A percentile compares a stretch with the other conserved stretches of the same genome.
These are phyloP conservation scores for Cutaneotrichosporon dermatis DNA, from an alignment of 1,284 basidiomycete genomes.

Conservation along the genomic window DNA sequence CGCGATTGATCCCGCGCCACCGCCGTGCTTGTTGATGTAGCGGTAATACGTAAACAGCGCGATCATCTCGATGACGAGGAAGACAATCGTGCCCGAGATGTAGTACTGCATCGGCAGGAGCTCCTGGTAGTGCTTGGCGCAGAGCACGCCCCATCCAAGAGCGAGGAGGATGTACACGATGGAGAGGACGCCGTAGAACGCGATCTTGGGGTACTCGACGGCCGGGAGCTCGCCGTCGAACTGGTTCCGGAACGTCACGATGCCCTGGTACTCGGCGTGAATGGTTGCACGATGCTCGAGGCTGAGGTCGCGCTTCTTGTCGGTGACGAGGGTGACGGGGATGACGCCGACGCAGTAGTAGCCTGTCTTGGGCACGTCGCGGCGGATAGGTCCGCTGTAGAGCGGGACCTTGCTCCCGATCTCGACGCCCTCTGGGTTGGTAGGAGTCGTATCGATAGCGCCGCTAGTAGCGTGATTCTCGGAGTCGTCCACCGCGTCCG, in stretches of 20 bases:
- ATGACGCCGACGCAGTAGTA: conserved; percentile 95
- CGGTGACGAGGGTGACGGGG: conserved; percentile 67
- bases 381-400: conserved; percentile 54
- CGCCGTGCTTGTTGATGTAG: conserved; percentile 84
- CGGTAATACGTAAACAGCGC: conserved; percentile 61
- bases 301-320: not conserved
- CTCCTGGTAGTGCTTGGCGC: conserved; percentile 74
- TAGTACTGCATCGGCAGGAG: conserved; percentile 75
- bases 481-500: too few relatives aligned
- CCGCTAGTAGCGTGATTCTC: too few relatives aligned
- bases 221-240: conserved; percentile 88
- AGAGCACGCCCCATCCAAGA: conserved; percentile 75
- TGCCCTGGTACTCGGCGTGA: conserved; percentile 77
- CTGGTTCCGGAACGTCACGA: conserved; percentile 79
- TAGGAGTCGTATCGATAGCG: too few relatives aligned
- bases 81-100: conserved; percentile 83
- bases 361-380: conserved; percentile 78
- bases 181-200: conserved; percentile 86
- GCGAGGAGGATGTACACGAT: conserved; percentile 68
- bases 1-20: conserved; percentile 65
- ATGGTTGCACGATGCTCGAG: conserved; percentile 42
- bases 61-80: conserved; percentile 90
- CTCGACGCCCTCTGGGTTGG: not conserved
- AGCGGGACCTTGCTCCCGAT: conserved; percentile 17
- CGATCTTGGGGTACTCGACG: conserved; percentile 96